A percentile compares a stretch with the other conserved stretches of the same genome.
These are phyloP conservation scores for Ilyonectria mors-panacis DNA, from an alignment of 2,329 filamentous ascomycete genomes.

Conservation along the genomic window DNA sequence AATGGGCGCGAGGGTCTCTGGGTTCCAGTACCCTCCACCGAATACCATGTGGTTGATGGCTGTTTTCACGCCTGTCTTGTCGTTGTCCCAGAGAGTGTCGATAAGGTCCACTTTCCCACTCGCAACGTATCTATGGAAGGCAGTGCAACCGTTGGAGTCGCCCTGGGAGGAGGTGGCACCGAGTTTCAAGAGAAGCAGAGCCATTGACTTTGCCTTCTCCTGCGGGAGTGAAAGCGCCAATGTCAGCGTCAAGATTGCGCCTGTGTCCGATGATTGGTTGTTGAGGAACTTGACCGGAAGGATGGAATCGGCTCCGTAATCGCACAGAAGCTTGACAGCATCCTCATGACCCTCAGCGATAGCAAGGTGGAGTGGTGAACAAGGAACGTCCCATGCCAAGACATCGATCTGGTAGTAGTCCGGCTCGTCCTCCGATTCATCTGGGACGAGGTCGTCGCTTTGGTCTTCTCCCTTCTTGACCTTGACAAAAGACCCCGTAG, in stretches of 20 bases:
- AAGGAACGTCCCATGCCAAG: slow-evolving; percentile 83
- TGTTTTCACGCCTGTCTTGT: slow-evolving; percentile 72
- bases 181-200: slow-evolving; percentile 74
- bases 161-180: slow-evolving; percentile 83
- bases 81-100: slow-evolving; percentile 66
- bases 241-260: slow-evolving; percentile 78
- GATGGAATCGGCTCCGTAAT: slow-evolving; percentile 83
- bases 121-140: slow-evolving; percentile 76
- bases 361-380: slow-evolving; percentile 83
- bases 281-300: slow-evolving; percentile 79
- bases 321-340: slow-evolving; percentile 78
- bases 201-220: slow-evolving; percentile 76
- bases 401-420: slow-evolving; percentile 86
- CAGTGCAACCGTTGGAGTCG: slow-evolving; percentile 75
- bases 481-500: slow-evolving; percentile 83
- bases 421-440: slow-evolving; percentile 75
- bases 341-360: slow-evolving; percentile 80
- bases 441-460: slow-evolving; percentile 61
- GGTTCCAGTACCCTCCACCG: slow-evolving; percentile 50
- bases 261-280: slow-evolving; percentile 63
- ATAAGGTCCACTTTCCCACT: slow-evolving; percentile 63
- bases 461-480: slow-evolving; percentile 64
- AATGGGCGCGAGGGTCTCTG: slow-evolving; percentile 64
- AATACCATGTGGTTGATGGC: slow-evolving; percentile 77
- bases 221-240: slow-evolving; percentile 76